Base-by-base conservation (phyloP, 352 stramenopile genomes). In the Phytophthora megakarya region DNA sequence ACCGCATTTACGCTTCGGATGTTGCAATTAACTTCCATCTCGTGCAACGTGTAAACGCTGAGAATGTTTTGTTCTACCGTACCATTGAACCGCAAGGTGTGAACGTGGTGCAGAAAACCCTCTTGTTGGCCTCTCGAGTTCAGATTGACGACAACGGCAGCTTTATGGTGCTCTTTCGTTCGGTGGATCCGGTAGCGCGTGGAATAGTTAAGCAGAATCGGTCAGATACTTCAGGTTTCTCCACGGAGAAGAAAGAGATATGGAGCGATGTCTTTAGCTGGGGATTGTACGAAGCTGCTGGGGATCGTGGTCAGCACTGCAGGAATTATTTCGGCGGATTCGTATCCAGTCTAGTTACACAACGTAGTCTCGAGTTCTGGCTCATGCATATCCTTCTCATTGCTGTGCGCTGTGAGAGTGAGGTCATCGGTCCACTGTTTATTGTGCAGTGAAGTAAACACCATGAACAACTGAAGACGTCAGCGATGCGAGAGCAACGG, bases 341-440 rank as follows among this genome's bases (percentile, higher is more conserved):
- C 35, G 78, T 90, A 33, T 80, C 37, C 5, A 71, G 52, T n/a
- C 54, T 67, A 19, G 42, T 73, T 13, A 77, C 70, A 9, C 74
- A 75, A 65, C 67, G 63, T 2, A 84, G 68, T 45, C 52, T 84
- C 28, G 61, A 84, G 54, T 89, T 89, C 47, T 90, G 81, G 81
- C 71, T 89, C 46, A 85, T 89, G 78, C 73, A 89, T 47, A 69
- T 90, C 37, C 65, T 89, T 44, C 54, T 89, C 28, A 89, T 90
- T 45, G 81, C 79, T 8, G 73, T 89, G 30, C 79, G 81, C 7
- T 89, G 78, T 52, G 81, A 89, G 62, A 86, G 61, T 42, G 81
- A 89, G 57, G 79, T 73, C 55, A 72, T 89, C 28, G 76, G 81
- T 1, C 62, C 79, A 23, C 59, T 81, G 10, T 88, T 89, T 38